Percentiles rank a stretch among this genome's conserved stretches.
phyloP scores from a whole-genome alignment of 257 asterid species.

The Coffea eugenioides region DNA sequence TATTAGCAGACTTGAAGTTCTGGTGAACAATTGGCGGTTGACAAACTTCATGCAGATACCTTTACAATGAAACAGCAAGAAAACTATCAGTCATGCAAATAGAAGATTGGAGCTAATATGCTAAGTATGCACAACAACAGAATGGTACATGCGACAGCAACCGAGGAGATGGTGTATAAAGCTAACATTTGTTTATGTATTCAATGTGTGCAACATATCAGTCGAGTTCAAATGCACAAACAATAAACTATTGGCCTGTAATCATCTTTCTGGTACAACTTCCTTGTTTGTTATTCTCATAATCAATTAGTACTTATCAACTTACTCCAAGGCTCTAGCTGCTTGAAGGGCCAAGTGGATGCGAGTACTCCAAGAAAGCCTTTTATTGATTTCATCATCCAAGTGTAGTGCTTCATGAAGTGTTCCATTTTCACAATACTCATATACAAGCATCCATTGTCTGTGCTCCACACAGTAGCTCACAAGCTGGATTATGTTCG shows the following conservation, averaged over 20 bases:
- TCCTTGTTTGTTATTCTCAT: neutral
- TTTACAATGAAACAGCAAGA: conserved; percentile 27
- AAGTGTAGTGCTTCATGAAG: conserved; percentile 77
- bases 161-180: neutral
- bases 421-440: conserved; percentile 66
- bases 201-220: neutral
- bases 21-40: conserved; percentile 70
- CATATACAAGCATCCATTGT: conserved; percentile 68
- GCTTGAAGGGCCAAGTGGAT: conserved; percentile 83
- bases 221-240: neutral
- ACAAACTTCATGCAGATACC: conserved; percentile 86
- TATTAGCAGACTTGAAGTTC: conserved; percentile 75
- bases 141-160: conserved; percentile 3
- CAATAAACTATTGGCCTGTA: neutral
- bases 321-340: conserved; percentile 89
- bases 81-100: conserved; percentile 15
- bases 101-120: neutral
- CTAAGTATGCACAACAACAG: neutral
- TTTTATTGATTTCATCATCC: conserved; percentile 59
- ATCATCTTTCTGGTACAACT: neutral
- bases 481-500: conserved; percentile 60
- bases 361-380: conserved; percentile 86
- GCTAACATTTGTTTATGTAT: neutral
- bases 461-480: conserved; percentile 92
- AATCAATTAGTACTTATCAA: conserved; percentile 8